Percentiles rank a stretch among this genome's conserved stretches.
These are phyloP conservation scores for Blechomonas ayalai DNA, from an alignment of 208 protist species.

Conservation along the genomic window DNA sequence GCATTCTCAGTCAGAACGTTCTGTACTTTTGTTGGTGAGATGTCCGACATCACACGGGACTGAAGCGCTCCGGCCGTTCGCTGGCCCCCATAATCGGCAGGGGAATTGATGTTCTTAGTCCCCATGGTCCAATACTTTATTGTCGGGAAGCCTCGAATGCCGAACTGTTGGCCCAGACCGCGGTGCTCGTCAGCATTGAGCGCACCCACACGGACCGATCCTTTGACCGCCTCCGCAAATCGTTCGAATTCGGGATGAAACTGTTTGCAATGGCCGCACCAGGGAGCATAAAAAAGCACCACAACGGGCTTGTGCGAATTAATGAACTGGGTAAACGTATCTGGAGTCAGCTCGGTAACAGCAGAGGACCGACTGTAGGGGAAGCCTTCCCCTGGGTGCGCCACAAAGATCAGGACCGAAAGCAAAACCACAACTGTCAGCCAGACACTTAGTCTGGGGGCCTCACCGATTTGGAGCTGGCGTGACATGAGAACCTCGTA, in stretches of 20 bases:
- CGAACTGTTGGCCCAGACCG: conserved; percentile 55
- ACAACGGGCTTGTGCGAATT: conserved; percentile 87
- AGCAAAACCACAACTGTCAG: conserved; percentile 8
- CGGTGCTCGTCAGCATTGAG: conserved; percentile 75
- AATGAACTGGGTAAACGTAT: conserved; percentile 52
- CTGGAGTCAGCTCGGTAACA: conserved; percentile 68
- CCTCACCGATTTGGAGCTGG: too few relatives aligned
- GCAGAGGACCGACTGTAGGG: conserved; percentile 47
- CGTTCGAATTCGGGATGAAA: conserved; percentile 84
- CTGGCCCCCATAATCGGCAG: conserved; percentile 64
- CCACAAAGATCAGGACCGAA: conserved; percentile 3
- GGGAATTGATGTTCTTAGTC: conserved; percentile 28
- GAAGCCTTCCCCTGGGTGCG: conserved; percentile 16
- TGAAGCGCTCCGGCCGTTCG: conserved; percentile 67
- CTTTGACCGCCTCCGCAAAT: conserved; percentile 69
- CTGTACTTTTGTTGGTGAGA: conserved; percentile 28
- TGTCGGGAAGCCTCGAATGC: conserved; percentile 88
- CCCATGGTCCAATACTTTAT: conserved; percentile 88
- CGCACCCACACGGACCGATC: conserved; percentile 75
- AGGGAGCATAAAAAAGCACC: conserved; percentile 92
- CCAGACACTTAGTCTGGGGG: background rate
- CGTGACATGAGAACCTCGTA: too few relatives aligned
- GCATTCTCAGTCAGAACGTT: conserved; percentile 10
- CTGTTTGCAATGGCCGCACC: conserved; percentile 95
- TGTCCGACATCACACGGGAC: conserved; percentile 30